phyloP scores from a whole-genome alignment of 345 rosid species.

The Ceriops zippeliana region DNA sequence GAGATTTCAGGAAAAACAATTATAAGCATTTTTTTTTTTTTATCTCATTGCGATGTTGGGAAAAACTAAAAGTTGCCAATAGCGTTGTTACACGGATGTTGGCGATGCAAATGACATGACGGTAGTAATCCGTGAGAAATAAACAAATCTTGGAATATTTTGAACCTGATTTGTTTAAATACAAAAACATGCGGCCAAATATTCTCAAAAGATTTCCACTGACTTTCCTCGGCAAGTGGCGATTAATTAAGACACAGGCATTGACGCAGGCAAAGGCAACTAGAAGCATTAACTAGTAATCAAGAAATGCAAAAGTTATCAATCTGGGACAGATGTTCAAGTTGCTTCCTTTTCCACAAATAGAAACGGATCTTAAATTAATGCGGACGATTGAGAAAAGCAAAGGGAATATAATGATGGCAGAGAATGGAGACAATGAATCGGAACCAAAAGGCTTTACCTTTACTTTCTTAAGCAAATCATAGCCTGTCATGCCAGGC shows the following conservation, averaged over 20 bases:
- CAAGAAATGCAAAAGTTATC: neutral
- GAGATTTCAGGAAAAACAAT: constrained; percentile 7
- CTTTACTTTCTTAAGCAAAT: constrained; percentile 73
- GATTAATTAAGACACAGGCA: neutral
- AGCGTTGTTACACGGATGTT: too few relatives aligned
- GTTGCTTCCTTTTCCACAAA: constrained; percentile 15
- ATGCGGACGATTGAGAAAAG: constrained; percentile 5
- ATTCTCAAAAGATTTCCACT: constrained; percentile 25
- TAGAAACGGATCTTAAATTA: constrained; percentile 11
- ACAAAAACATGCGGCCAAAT: constrained; percentile 26
- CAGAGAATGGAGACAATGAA: constrained; percentile 7
- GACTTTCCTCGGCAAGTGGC: constrained; percentile 25
- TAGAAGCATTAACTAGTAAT: neutral
- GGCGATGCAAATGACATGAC: neutral
- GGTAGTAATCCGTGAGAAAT: constrained; percentile 4
- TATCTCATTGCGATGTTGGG: neutral
- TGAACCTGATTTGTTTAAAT: constrained; percentile 13
- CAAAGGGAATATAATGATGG: constrained; percentile 23
- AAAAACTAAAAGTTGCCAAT: neutral
- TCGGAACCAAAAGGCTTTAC: constrained; percentile 19
- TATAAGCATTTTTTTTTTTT: neutral
- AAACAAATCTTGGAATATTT: constrained; percentile 24
- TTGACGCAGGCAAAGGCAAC: constrained; percentile 3
- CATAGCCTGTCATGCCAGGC: constrained; percentile 86
- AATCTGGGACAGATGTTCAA: neutral